These are phyloP conservation scores for Aspergillus homomorphus DNA, from an alignment of 495 filamentous ascomycete species.

Conservation along the genomic window DNA sequence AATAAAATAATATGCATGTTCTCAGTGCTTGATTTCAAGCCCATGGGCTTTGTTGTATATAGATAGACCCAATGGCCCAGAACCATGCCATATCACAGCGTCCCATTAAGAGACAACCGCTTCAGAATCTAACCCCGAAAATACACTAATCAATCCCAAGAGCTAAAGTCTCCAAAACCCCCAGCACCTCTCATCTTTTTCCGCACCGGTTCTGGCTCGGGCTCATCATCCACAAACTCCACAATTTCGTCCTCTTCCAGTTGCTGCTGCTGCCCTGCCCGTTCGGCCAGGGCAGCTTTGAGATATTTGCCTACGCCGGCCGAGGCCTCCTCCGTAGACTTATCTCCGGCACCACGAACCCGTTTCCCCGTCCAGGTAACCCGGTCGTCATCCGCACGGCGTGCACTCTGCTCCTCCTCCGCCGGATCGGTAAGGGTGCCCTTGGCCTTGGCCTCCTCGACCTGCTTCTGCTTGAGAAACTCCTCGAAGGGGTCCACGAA, in stretches of 20 bases:
- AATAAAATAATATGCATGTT: no score
- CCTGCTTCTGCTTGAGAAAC: conserved; percentile 59
- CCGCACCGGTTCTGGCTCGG: conserved; percentile 62
- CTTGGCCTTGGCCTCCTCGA: conserved; percentile 46
- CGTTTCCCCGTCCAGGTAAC: conserved; percentile 92
- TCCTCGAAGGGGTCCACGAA: conserved; percentile 96
- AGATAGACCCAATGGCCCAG: no score
- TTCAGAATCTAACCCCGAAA: no score
- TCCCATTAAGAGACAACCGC: no score
- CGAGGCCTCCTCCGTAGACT: conserved; percentile 40
- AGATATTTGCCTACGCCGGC: conserved; percentile 78
- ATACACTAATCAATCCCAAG: conserved; percentile 38
- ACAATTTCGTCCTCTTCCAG: conserved; percentile 59
- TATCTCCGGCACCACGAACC: conserved; percentile 55
- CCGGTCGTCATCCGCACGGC: conserved; percentile 79
- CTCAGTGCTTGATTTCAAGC: no score
- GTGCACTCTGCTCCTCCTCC: conserved; percentile 38
- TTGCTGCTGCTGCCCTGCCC: conserved; percentile 26
- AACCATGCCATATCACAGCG: not conserved
- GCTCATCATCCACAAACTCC: conserved; percentile 55
- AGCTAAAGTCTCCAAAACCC: conserved; percentile 87
- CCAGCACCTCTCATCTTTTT: conserved; percentile 75
- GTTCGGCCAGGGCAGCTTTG: conserved; percentile 51
- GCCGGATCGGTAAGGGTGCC: conserved; percentile 35
- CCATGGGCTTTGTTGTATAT: no score